Base-by-base conservation (phyloP, 2,329 filamentous ascomycete genomes). In the Lojkania enalia region DNA sequence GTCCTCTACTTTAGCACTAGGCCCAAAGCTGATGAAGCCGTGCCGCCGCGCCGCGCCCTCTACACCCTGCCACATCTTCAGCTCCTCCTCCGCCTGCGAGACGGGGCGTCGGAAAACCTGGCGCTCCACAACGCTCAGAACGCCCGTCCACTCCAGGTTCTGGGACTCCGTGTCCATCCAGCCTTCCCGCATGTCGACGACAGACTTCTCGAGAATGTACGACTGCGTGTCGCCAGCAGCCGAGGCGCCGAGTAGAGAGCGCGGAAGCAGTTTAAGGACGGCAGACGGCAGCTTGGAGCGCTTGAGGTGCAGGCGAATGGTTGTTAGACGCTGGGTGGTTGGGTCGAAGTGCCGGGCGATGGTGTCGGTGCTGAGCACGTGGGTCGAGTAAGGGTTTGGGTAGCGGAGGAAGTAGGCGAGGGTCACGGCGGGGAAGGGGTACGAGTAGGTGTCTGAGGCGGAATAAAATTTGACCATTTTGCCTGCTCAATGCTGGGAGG, bases 391-490 rank as follows among this genome's bases (percentile, higher is more conserved):
- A 5, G 88, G 88, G 64, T 92, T 94, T 54, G 87, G 90, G 73
- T 94, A 94, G 55, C 88, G 87, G 38, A 94, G 85, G 73, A 92
- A 94, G 79, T 90, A 94, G 73, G 88, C 88, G 69, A 94, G 85
- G 37, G 88, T 90, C 51, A 94, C 88, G 67, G 88, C 88, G 51
- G 87, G 84, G 74, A 92, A 92, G 37, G 87, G 85, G 71, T 92
- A 89, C 54, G 84, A 79, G 77, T 91, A 90, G 61, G 79, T 82
- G 69, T 88, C 86, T 71, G 80, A 83, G 59, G 65, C 69, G 35
- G 69, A 71, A 70, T 77, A 77, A 69, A 78, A 76, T 64, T 77
- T 77, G 56, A 78, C 76, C 76, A 78, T 78, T 20, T 42, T 51
- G 47, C 21, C 36, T 7, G 18, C 14, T 20, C 20, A 20, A 2